These are phyloP conservation scores for Pseudofabraea citricarpa DNA, from an alignment of 2,329 filamentous ascomycete genomes.

Conservation along the genomic window DNA sequence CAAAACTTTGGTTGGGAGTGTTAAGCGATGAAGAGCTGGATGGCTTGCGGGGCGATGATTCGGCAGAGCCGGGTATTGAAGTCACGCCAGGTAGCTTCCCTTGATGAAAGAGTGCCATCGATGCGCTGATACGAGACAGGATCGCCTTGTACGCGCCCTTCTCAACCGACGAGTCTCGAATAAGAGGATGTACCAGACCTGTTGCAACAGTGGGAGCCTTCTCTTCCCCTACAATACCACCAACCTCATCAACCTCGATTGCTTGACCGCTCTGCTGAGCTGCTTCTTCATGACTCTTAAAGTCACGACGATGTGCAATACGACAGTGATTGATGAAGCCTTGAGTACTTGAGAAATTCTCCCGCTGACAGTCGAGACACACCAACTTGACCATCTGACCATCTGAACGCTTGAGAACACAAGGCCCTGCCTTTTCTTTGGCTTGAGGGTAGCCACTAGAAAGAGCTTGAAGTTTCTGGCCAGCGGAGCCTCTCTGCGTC, in stretches of 20 bases:
- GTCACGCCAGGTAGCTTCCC: slow-evolving; percentile 46
- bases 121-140: slow-evolving; percentile 48
- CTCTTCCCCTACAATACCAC: slow-evolving; percentile 40
- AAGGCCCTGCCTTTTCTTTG: slow-evolving; percentile 80
- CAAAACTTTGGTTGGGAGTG: slow-evolving; percentile 33
- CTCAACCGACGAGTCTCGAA: slow-evolving; percentile 50
- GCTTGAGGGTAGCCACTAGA: slow-evolving; percentile 65
- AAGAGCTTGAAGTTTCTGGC: slow-evolving; percentile 63
- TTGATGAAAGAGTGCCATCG: slow-evolving; percentile 46
- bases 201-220: slow-evolving; percentile 24
- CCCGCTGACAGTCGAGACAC: slow-evolving; percentile 81
- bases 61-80: slow-evolving; percentile 34
- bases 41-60: slow-evolving; percentile 14
- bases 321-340: slow-evolving; percentile 99
- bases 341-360: slow-evolving; percentile 93
- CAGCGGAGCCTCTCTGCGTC: slow-evolving; percentile 50
- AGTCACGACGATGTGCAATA: slow-evolving; percentile 88
- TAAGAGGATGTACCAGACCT: slow-evolving; percentile 58
- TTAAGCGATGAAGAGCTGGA: slow-evolving; percentile 23
- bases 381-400: slow-evolving; percentile 84
- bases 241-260: slow-evolving; percentile 63
- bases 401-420: slow-evolving; percentile 81
- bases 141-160: slow-evolving; percentile 47
- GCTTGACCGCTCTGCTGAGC: slow-evolving; percentile 82
- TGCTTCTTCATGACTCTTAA: slow-evolving; percentile 93